phyloP scores from a whole-genome alignment of 345 rosid genomes.

The Alliaria petiolata region DNA sequence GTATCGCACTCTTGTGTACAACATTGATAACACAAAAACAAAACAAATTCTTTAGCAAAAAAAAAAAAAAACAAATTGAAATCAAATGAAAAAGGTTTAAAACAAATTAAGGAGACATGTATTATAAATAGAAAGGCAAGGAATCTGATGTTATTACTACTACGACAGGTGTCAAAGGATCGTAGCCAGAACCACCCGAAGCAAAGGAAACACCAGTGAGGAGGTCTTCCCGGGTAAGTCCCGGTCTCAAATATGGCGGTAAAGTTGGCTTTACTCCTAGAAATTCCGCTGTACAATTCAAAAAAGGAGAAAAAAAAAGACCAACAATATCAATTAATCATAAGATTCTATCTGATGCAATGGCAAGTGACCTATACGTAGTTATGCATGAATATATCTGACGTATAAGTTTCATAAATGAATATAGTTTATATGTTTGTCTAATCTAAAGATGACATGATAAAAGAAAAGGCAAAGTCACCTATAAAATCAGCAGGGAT shows the following conservation, averaged over 20 bases:
- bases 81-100: background rate
- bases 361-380: background rate
- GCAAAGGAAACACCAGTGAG: slow-evolving; percentile 64
- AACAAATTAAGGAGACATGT: background rate
- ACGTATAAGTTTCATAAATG: background rate
- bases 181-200: slow-evolving; percentile 53
- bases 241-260: slow-evolving; percentile 54
- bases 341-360: background rate
- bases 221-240: slow-evolving; percentile 43
- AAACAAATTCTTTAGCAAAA: too few relatives aligned
- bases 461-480: slow-evolving; percentile 7
- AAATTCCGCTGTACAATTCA: slow-evolving; percentile 36
- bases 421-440: background rate
- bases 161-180: slow-evolving; percentile 44
- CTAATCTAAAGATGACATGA: background rate
- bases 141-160: slow-evolving; percentile 19
- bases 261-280: slow-evolving; percentile 44
- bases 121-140: background rate
- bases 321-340: background rate
- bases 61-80: background rate
- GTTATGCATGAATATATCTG: background rate
- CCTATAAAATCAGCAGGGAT: slow-evolving; percentile 53
- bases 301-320: background rate
- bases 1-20: slow-evolving; percentile 37
- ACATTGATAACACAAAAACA: slow-evolving; percentile 5